Percentiles rank a stretch among this genome's conserved stretches.
These are phyloP conservation scores for Talaromyces nanjingensis DNA, from an alignment of 495 filamentous ascomycete species.

Conservation along the genomic window DNA sequence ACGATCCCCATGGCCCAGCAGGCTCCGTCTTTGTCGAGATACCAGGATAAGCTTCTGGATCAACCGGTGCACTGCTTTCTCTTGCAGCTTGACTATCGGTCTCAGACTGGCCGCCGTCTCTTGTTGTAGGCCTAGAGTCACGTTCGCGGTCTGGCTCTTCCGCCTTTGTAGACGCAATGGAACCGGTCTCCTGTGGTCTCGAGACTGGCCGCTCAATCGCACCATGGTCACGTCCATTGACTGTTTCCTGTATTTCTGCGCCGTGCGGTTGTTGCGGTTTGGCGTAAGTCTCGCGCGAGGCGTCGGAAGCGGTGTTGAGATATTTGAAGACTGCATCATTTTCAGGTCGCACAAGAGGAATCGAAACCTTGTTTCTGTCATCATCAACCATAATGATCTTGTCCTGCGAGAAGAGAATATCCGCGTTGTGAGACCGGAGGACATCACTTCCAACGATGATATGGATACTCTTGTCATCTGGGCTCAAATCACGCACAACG, in stretches of 20 bases:
- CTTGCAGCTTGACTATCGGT: slow-evolving; percentile 14
- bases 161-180: neutral
- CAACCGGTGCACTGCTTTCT: slow-evolving; percentile 14
- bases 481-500: slow-evolving; percentile 53
- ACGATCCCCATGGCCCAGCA: slow-evolving; percentile 56
- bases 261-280: neutral
- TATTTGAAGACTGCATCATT: slow-evolving; percentile 72
- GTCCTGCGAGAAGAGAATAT: slow-evolving; percentile 88
- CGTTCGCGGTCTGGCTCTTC: neutral
- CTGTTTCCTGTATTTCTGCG: slow-evolving; percentile 4
- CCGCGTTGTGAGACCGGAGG: slow-evolving; percentile 78
- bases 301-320: slow-evolving; percentile 51
- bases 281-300: slow-evolving; percentile 8
- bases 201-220: slow-evolving; percentile 18
- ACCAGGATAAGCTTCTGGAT: slow-evolving; percentile 23
- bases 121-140: slow-evolving; percentile 1
- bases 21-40: slow-evolving; percentile 37
- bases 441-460: slow-evolving; percentile 85
- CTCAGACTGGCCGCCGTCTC: slow-evolving; percentile 12
- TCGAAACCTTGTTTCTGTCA: slow-evolving; percentile 78
- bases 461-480: slow-evolving; percentile 53
- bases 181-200: neutral
- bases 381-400: slow-evolving; percentile 80
- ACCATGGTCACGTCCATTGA: slow-evolving; percentile 12
- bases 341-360: slow-evolving; percentile 92